Conservation (phyloP, 148 eudicot genomes). For the Heliamphora exappendiculata region DNA sequence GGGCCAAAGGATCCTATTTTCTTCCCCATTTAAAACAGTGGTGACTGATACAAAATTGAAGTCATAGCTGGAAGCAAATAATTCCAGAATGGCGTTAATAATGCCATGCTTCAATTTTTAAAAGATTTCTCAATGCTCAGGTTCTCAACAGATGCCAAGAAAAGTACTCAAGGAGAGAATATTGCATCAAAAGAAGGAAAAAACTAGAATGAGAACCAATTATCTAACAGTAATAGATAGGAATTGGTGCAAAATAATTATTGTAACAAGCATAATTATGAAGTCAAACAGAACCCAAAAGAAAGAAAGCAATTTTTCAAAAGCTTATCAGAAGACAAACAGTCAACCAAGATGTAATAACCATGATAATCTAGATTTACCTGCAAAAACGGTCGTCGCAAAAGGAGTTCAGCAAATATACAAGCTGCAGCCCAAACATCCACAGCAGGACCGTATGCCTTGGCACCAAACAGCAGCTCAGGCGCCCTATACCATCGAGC, state of each 20-base stretch:
- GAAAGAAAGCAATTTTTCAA: neutral
- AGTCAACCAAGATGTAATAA: neutral
- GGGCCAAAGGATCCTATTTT: neutral
- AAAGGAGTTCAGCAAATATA: conserved; percentile 87
- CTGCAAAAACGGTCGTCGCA: conserved; percentile 89
- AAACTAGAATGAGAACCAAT: neutral
- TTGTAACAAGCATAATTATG: neutral
- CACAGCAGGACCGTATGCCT: conserved; percentile 94
- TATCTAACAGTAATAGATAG: neutral
- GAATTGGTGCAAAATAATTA: neutral
- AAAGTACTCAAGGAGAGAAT: neutral
- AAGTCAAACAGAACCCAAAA: neutral
- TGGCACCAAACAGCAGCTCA: conserved; percentile 90
- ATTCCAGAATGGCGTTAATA: neutral
- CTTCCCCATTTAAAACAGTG: neutral
- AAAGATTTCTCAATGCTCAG: neutral
- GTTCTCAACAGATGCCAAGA: neutral
- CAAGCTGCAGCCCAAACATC: conserved; percentile 99
- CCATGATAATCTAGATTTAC: conserved; percentile 22
- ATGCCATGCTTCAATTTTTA: neutral
- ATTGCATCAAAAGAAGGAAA: neutral
- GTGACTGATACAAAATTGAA: neutral
- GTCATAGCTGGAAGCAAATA: neutral
- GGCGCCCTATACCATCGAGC: conserved; percentile 99
- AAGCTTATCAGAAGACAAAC: neutral